Conservation (phyloP, 148 eudicot species). For the Oxyria digyna region DNA sequence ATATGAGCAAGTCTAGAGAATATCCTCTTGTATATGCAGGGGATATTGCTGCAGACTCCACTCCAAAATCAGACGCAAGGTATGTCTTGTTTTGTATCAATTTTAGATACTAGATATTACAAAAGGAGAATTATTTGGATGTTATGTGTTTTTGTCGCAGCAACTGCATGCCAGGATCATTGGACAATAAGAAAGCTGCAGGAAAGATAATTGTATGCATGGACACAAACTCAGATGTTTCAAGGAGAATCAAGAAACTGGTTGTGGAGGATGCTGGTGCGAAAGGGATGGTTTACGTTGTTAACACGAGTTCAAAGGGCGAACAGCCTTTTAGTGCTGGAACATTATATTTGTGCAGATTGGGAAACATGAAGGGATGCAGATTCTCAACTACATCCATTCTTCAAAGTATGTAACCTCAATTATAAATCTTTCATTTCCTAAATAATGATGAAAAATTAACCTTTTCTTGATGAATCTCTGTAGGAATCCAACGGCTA, state of each 20-base stretch:
- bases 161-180: conserved; percentile 52
- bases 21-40: conserved; percentile 49
- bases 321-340: conserved; percentile 47
- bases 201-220: conserved; percentile 52
- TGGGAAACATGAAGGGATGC: conserved; percentile 24
- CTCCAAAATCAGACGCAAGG: conserved; percentile 51
- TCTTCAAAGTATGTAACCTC: conserved; percentile 32
- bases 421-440: background rate
- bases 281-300: conserved; percentile 43
- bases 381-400: conserved; percentile 47
- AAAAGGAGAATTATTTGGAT: background rate
- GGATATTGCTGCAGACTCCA: conserved; percentile 30
- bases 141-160: conserved; percentile 16
- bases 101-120: too few species aligned
- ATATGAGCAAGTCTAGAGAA: conserved; percentile 21
- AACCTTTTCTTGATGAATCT: background rate
- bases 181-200: conserved; percentile 32
- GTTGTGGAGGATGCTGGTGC: conserved; percentile 52
- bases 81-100: conserved; percentile 6
- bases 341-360: conserved; percentile 34
- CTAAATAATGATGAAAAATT: background rate
- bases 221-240: conserved; percentile 19
- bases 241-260: conserved; percentile 33
- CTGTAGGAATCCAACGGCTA: conserved; percentile 36
- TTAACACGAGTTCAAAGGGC: conserved; percentile 19